Base-by-base conservation (phyloP, 169 alveolate genomes). In the Babesia gibsoni region DNA sequence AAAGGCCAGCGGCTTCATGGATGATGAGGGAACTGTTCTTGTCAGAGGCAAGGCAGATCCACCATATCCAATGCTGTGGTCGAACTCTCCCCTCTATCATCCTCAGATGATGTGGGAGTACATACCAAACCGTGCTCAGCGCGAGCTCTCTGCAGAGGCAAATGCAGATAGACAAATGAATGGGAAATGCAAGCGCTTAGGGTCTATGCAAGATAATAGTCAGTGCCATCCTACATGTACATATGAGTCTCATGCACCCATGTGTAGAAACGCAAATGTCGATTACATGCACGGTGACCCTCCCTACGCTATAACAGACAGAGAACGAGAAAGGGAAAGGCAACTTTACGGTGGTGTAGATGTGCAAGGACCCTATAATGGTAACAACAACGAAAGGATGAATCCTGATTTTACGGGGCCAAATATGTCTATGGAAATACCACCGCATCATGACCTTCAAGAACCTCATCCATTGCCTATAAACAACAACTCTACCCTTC, bases 41-140 rank as follows among this genome's bases (percentile, higher is more conserved):
- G 83, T 93, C 23, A 74, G 92, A 59, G 97, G 97, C 5, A 93
- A 91, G 82, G 97, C 96, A 4, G 96, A 93, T 64, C 95, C 95
- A 37, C 94, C 97, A 7, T 93, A 89, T 68, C 83, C 95, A 42
- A 59, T 75, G 41, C 81, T 93, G 33, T 93, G 96, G 96, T 93
- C 97, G 1, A 83, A 89, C 54, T 82, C 91, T 29, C 82, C 91
- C 25, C 80, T 75, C 35, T 89, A 93, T 65, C 82, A 83, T 18
- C 97, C 97, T 14, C 89, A 86, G 69, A 80, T 88, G 73, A 74
- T 91, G 81, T 93, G 97, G 97, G 94, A 84, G 56, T 79, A 66
- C 59, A 77, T 77, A 18, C 74, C 85, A 10, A 63, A 77, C 58
- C 16, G 85, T n/a, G 85, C 85, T 2, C 85, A 77, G 33, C 58